Percentiles rank a stretch among this genome's conserved stretches.
Evolutionary conservation across 1,139 yeast species (phyloP).

Genomic region (Sugiyamaella grinbergsii): DNA sequence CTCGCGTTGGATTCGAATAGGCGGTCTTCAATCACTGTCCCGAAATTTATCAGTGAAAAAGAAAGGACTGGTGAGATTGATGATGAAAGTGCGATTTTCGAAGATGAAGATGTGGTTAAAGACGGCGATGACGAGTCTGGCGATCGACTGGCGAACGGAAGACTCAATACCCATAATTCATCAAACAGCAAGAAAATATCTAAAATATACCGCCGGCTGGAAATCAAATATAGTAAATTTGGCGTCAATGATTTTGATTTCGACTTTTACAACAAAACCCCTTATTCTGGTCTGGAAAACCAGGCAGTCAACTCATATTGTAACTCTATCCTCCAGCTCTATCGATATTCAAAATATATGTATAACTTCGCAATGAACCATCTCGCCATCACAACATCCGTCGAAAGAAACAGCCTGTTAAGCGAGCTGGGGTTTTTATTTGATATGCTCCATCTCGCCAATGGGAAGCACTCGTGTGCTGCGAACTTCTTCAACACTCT

Average conservation of each 20-base stretch:
- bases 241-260: constrained; percentile 96
- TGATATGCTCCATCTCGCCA: constrained; percentile 87
- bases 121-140: constrained; percentile 25
- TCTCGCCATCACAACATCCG: constrained; percentile 45
- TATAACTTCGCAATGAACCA: constrained; percentile 64
- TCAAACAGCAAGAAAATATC: constrained; percentile 49
- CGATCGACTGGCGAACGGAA: constrained; percentile 33
- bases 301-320: constrained; percentile 80
- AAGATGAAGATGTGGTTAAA: constrained; percentile 21
- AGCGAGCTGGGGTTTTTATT: constrained; percentile 85
- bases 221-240: constrained; percentile 81
- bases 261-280: constrained; percentile 73
- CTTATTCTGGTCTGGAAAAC: constrained; percentile 83
- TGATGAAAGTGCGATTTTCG: constrained; percentile 22
- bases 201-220: constrained; percentile 71
- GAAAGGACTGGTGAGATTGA: constrained; percentile 36
- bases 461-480: constrained; percentile 70
- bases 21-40: constrained; percentile 46
- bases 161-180: constrained; percentile 27
- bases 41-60: constrained; percentile 75
- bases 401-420: constrained; percentile 44
- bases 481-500: constrained; percentile 62
- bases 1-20: constrained; percentile 46
- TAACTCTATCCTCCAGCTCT: constrained; percentile 80
- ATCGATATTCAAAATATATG: constrained; percentile 72